A percentile compares a stretch with the other conserved stretches of the same genome.
Conservation (phyloP, 1,139 yeast genomes). For the Petasospora fabianii region DNA sequence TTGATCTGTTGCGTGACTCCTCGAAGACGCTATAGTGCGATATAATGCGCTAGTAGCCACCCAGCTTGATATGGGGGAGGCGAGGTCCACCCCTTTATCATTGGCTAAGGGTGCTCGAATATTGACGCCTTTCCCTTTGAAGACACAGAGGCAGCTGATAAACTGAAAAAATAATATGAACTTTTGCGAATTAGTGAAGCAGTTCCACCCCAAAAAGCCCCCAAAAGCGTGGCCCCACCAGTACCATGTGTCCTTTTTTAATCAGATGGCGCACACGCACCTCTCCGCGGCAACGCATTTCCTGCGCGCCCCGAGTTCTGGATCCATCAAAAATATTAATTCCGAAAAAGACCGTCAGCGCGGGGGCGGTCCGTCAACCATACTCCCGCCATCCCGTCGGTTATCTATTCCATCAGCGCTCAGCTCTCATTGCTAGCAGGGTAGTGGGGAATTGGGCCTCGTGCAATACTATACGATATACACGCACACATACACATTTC, state of each 20-base stretch:
- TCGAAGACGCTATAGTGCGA: too few relatives aligned
- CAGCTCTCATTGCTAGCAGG: too few relatives aligned
- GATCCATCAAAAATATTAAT: background rate
- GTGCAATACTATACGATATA: too few relatives aligned
- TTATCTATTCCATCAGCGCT: background rate
- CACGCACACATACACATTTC: too few relatives aligned
- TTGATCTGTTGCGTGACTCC: too few relatives aligned
- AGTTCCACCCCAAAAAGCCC: background rate
- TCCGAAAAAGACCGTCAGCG: background rate
- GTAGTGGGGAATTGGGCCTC: too few relatives aligned
- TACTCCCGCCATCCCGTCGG: background rate
- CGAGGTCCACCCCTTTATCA: too few relatives aligned
- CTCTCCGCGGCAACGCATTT: background rate
- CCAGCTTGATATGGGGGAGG: too few relatives aligned
- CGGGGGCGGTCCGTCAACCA: background rate
- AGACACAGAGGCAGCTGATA: background rate
- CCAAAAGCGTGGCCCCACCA: background rate
- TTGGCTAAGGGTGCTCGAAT: too few relatives aligned
- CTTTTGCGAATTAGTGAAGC: background rate
- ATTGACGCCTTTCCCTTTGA: too few relatives aligned
- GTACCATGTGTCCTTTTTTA: background rate
- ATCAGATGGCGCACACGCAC: slow-evolving; percentile 1
- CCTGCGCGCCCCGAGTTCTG: too few relatives aligned
- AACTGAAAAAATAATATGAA: background rate
- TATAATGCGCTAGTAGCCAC: too few relatives aligned